Evolutionary conservation across 108 stramenopile genomes (phyloP).

Genomic region (Nitzschia sp.): DNA sequence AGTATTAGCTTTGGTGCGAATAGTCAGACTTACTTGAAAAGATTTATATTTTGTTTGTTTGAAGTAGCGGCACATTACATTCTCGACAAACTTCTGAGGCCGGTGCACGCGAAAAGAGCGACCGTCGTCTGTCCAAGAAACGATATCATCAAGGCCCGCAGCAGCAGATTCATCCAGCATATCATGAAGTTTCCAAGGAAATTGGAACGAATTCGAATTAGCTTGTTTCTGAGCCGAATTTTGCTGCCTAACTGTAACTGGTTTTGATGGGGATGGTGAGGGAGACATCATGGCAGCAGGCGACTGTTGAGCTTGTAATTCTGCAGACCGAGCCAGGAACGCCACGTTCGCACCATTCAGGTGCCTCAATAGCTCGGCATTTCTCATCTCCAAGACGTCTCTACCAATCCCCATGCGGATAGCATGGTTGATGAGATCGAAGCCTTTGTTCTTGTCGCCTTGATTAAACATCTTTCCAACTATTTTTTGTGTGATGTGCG

Average conservation of each 20-base stretch:
- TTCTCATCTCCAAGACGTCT: not conserved
- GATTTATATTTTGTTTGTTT: conserved; percentile 45
- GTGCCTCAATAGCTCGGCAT: not conserved
- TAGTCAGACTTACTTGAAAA: conserved; percentile 21
- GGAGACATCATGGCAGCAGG: not conserved
- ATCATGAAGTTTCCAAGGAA: conserved; percentile 46
- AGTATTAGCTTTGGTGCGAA: too few relatives aligned
- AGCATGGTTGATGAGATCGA: conserved; percentile 28
- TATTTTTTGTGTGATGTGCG: not conserved
- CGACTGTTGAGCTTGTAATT: not conserved
- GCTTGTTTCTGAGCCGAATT: not conserved
- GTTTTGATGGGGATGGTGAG: not conserved
- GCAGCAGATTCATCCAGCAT: conserved; percentile 31
- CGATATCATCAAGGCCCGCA: conserved; percentile 31
- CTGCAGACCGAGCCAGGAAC: not conserved
- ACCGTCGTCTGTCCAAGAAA: conserved; percentile 51
- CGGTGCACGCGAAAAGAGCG: conserved; percentile 54
- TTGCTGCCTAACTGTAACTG: too few relatives aligned
- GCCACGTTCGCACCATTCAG: not conserved
- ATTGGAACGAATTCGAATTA: conserved; percentile 32
- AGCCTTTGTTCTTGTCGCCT: conserved; percentile 1
- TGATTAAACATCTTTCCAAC: not conserved
- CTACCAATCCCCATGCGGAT: conserved; percentile 23
- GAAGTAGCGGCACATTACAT: conserved; percentile 81
- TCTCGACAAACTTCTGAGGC: conserved; percentile 50